These are phyloP conservation scores for Rhodocollybia butyracea DNA, from an alignment of 768 basidiomycete genomes.

Conservation along the genomic window DNA sequence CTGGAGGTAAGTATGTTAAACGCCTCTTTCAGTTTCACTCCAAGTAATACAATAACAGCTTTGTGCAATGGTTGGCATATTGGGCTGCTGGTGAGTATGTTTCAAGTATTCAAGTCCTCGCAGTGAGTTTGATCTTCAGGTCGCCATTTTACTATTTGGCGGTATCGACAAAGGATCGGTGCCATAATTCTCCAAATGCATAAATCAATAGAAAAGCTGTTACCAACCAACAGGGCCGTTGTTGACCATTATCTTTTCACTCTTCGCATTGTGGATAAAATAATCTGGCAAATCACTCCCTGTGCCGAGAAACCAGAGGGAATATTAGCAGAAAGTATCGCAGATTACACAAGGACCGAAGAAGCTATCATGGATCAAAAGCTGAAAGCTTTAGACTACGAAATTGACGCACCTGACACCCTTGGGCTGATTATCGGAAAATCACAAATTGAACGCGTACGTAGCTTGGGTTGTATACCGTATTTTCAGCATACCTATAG, in stretches of 20 bases:
- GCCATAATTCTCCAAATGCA: slow-evolving; percentile 4
- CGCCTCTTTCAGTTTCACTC: background rate
- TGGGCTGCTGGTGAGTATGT: background rate
- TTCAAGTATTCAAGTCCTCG: too few species aligned
- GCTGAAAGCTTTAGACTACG: slow-evolving; percentile 5
- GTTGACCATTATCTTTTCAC: slow-evolving; percentile 7
- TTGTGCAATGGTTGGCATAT: slow-evolving; percentile 7
- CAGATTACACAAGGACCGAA: background rate
- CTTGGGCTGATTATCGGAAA: slow-evolving; percentile 8
- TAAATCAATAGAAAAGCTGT: background rate
- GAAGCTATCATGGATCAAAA: slow-evolving; percentile 5
- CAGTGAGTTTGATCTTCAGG: background rate
- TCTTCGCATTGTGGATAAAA: background rate
- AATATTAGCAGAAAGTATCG: background rate
- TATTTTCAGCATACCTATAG: background rate
- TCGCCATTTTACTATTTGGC: slow-evolving; percentile 9
- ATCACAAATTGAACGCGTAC: slow-evolving; percentile 9
- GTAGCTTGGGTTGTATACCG: background rate
- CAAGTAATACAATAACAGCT: background rate
- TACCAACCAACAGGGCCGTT: slow-evolving; percentile 1
- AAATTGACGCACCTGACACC: slow-evolving; percentile 10
- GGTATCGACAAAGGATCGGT: slow-evolving; percentile 9
- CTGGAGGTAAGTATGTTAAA: background rate
- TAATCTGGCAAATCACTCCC: slow-evolving; percentile 1
- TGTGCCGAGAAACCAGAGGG: slow-evolving; percentile 1